phyloP scores from a whole-genome alignment of 345 rosid species.

The Eucalyptus viminalis region DNA sequence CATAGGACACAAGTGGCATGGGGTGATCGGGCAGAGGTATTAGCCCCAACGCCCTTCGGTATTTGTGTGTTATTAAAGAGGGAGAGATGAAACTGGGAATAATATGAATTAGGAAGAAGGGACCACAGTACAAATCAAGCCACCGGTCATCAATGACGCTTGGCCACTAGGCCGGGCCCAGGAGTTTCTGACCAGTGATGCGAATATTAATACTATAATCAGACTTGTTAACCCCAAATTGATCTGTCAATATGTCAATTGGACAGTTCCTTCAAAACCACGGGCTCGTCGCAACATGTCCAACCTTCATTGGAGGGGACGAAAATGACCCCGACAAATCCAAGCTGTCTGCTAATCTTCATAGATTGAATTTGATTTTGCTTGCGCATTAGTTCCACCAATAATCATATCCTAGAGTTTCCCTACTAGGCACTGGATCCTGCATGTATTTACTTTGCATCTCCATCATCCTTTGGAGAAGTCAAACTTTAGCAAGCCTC shows the following conservation, averaged over 20 bases:
- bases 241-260: neutral
- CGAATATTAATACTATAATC: neutral
- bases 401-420: neutral
- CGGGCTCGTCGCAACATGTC: neutral
- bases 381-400: neutral
- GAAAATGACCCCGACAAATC: neutral
- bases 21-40: neutral
- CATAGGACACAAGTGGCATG: neutral
- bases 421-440: neutral
- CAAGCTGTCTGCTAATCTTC: neutral
- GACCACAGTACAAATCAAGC: neutral
- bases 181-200: neutral
- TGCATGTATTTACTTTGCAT: neutral
- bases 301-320: neutral
- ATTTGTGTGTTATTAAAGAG: neutral
- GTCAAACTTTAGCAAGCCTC: neutral
- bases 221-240: neutral
- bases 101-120: neutral
- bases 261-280: neutral
- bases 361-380: neutral
- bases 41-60: neutral
- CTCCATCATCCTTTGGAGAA: neutral
- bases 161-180: neutral
- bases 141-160: neutral
- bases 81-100: neutral